Base-by-base conservation (phyloP, 495 filamentous ascomycete species). In the Aspergillus mulundensis region DNA sequence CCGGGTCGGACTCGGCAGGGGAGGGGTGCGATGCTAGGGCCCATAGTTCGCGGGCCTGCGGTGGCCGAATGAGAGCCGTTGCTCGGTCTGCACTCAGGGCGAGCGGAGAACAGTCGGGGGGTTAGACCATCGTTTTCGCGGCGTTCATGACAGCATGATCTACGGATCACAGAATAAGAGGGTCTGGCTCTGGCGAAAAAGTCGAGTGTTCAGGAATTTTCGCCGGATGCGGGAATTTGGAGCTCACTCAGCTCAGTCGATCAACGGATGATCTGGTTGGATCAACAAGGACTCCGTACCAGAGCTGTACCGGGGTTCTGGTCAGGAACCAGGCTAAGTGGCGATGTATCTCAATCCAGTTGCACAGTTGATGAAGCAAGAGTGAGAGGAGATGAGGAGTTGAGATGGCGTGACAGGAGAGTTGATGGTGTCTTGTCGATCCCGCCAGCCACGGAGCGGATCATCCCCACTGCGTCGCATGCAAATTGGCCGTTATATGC, bases 201-300 rank as follows among this genome's bases (percentile, higher is more conserved):
- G 43, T 46, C 21, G 43, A 12, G 7, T 10, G 43, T 50, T 14
- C 8, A 38, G 32, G 47, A n/a, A 48, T 48, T 50, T 50, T 50
- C 48, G 48, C 48, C 32, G 34, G 32, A 50, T 50, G 28, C 48
- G 48, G 34, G 34, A 50, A 10, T 16, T 50, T 14, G 16, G 30
- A 3, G 30, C 25, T 28, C 25, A 28, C n/a, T n/a, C n/a, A 28
- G 32, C 21, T 36, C 5, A 30, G 2, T 2, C 32, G 23, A 40
- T 40, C 38, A 36, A 40, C 38, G n/a, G 32, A 10, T 36, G 12
- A 36, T 11, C 12, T 36, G 32, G 32, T 36, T 36, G 6, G 32
- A 7, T 14, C 32, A 28, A 28, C 32, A 36, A 15, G 2, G 7
- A 15, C 32, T 36, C 11, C 2, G 32, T 36, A 36, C n/a, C 25